Percentiles rank a stretch among this genome's conserved stretches.
phyloP scores from a whole-genome alignment of 495 filamentous ascomycete species.

The Melanomma pulvis-pyrius region DNA sequence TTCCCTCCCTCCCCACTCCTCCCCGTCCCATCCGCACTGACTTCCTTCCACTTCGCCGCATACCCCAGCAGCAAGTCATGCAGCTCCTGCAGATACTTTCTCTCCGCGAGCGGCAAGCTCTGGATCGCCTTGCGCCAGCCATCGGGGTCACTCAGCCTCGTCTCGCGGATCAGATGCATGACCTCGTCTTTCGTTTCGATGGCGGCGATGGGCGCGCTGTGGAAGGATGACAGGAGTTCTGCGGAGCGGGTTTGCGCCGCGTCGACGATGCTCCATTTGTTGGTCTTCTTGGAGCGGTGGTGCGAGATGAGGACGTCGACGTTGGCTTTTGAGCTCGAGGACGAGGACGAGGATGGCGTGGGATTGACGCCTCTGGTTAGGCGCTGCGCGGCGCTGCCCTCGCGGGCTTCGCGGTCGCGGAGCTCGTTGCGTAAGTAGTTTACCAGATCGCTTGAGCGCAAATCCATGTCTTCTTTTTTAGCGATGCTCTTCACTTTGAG shows the following conservation, averaged over 20 bases:
- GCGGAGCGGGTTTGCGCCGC: slow-evolving; percentile 50
- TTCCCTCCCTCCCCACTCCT: slow-evolving; percentile 38
- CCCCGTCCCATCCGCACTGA: slow-evolving; percentile 12
- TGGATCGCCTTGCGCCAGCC: slow-evolving; percentile 85
- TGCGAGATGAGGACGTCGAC: slow-evolving; percentile 81
- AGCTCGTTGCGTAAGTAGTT: slow-evolving; percentile 80
- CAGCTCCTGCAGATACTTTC: slow-evolving; percentile 83
- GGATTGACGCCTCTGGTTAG: slow-evolving; percentile 36
- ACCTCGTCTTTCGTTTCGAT: slow-evolving; percentile 86
- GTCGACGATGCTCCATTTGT: slow-evolving; percentile 81
- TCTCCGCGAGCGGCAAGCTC: slow-evolving; percentile 72
- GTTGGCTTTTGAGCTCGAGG: slow-evolving; percentile 48
- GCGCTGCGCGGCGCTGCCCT: slow-evolving; percentile 55
- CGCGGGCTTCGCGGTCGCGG: slow-evolving; percentile 70
- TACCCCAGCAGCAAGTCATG: slow-evolving; percentile 72
- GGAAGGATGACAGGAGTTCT: slow-evolving; percentile 56
- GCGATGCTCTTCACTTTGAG: slow-evolving; percentile 76
- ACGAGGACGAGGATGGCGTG: slow-evolving; percentile 36
- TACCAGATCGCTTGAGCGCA: slow-evolving; percentile 74
- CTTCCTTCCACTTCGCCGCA: slow-evolving; percentile 60
- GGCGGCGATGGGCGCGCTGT: slow-evolving; percentile 76
- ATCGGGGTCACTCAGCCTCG: slow-evolving; percentile 77
- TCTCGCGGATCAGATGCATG: slow-evolving; percentile 76
- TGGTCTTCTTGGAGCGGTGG: slow-evolving; percentile 86
- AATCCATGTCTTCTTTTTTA: slow-evolving; percentile 80